Conservation (phyloP, 2,329 filamentous ascomycete genomes). For the Microsporum canis region DNA sequence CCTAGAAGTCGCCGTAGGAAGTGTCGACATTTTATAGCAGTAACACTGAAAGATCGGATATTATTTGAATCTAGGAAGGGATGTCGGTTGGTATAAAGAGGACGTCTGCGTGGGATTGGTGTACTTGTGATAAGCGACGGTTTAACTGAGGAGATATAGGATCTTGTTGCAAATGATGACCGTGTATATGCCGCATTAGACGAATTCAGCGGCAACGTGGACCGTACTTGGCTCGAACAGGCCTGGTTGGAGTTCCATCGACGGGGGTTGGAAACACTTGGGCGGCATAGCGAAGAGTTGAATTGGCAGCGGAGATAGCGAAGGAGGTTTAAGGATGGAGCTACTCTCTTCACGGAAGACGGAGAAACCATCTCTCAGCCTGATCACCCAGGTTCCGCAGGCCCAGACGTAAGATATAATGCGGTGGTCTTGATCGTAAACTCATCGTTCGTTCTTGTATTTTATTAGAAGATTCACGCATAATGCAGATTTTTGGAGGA, state of each 20-base stretch:
- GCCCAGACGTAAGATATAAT: slow-evolving; percentile 12
- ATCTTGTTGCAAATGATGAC: neutral
- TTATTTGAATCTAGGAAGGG: neutral
- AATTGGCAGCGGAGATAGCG: slow-evolving; percentile 64
- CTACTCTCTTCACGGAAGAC: slow-evolving; percentile 26
- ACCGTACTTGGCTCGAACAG: neutral
- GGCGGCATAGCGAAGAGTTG: slow-evolving; percentile 40
- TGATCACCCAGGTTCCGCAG: slow-evolving; percentile 8
- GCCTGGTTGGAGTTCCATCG: neutral
- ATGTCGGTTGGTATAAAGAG: neutral
- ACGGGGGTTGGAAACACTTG: neutral
- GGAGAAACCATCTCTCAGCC: slow-evolving; percentile 30
- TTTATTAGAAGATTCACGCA: neutral
- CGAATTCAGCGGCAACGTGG: neutral
- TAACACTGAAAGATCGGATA: slow-evolving; percentile 18
- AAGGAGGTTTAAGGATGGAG: slow-evolving; percentile 49
- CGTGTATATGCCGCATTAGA: neutral
- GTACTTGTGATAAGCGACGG: neutral
- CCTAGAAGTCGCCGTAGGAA: slow-evolving; percentile 30
- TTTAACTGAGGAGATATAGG: neutral
- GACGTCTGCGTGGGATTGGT: neutral
- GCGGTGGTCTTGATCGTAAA: neutral
- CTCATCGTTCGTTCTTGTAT: neutral
- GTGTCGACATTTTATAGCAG: slow-evolving; percentile 22
- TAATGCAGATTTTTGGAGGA: neutral